A percentile compares a stretch with the other conserved stretches of the same genome.
phyloP scores from a whole-genome alignment of 2,329 filamentous ascomycete species.

The Aspergillus terreus region DNA sequence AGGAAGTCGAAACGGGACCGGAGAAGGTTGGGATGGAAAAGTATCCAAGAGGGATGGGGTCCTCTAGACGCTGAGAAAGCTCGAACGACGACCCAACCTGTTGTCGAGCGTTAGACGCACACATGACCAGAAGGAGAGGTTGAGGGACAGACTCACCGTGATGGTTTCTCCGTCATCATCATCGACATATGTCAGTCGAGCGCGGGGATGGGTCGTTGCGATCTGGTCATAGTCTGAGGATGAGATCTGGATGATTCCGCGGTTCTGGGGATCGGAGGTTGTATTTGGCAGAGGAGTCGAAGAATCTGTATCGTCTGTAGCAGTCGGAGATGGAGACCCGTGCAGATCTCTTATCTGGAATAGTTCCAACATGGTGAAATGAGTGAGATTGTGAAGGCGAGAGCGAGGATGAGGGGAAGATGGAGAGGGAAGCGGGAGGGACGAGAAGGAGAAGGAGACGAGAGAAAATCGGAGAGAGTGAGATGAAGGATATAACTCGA shows the following conservation, averaged over 20 bases:
- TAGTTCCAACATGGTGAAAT: conserved; percentile 34
- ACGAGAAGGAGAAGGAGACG: not conserved
- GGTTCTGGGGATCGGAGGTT: not conserved
- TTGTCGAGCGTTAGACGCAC: conserved; percentile 12
- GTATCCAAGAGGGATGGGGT: conserved; percentile 27
- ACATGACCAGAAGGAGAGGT: not conserved
- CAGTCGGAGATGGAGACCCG: conserved; percentile 14
- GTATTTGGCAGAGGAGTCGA: not conserved
- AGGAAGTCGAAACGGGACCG: not conserved
- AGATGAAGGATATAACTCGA: not conserved
- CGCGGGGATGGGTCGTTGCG: conserved; percentile 37
- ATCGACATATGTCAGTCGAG: conserved; percentile 43
- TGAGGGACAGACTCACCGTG: conserved; percentile 31
- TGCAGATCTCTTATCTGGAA: conserved; percentile 40
- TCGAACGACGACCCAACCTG: conserved; percentile 47
- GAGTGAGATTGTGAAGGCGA: not conserved
- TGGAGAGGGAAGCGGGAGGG: not conserved
- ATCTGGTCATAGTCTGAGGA: conserved; percentile 42
- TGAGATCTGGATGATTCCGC: conserved; percentile 39
- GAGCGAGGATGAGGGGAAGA: not conserved
- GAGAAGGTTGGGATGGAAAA: conserved; percentile 9
- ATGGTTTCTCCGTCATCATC: conserved; percentile 46
- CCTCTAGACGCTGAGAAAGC: conserved; percentile 42
- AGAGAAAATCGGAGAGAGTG: not conserved
- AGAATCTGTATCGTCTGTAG: not conserved